A percentile compares a stretch with the other conserved stretches of the same genome.
These are phyloP conservation scores for Globisporangium ultimum DNA, from an alignment of 352 stramenopile genomes.

Conservation along the genomic window DNA sequence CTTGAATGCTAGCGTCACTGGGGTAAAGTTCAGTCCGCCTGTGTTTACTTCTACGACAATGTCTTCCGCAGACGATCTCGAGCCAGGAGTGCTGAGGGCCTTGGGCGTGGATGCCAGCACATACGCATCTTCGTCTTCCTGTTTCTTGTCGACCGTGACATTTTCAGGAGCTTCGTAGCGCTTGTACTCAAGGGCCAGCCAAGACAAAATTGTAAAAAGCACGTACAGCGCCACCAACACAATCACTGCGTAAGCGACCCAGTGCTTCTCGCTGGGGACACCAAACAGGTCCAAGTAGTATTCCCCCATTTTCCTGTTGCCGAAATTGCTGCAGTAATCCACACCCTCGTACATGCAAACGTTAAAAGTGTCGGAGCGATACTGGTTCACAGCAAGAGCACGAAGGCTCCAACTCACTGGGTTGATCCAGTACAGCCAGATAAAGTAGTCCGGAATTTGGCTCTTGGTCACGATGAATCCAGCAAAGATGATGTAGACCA, in stretches of 20 bases:
- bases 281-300: slow-evolving; percentile 37
- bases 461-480: slow-evolving; percentile 21
- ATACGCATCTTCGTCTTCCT: too few relatives aligned
- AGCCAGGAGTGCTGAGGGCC: not conserved
- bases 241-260: slow-evolving; percentile 29
- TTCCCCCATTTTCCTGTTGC: slow-evolving; percentile 28
- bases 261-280: slow-evolving; percentile 21
- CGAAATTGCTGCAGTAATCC: slow-evolving; percentile 15
- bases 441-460: slow-evolving; percentile 16
- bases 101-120: too few relatives aligned
- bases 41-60: slow-evolving; percentile 6
- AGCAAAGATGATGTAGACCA: slow-evolving; percentile 20
- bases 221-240: slow-evolving; percentile 33
- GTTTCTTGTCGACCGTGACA: slow-evolving; percentile 22
- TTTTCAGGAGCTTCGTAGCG: slow-evolving; percentile 1
- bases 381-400: slow-evolving; percentile 19
- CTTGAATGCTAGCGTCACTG: slow-evolving; percentile 20
- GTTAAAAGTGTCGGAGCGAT: slow-evolving; percentile 9
- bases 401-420: too few relatives aligned
- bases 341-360: slow-evolving; percentile 12
- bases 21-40: too few relatives aligned
- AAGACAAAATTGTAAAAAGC: not conserved
- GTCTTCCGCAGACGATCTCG: slow-evolving; percentile 6
- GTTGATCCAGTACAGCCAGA: too few relatives aligned
- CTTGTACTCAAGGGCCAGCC: not conserved